Evolutionary conservation across 768 basidiomycete genomes (phyloP).

Genomic region (Amanita pallidorosea): DNA sequence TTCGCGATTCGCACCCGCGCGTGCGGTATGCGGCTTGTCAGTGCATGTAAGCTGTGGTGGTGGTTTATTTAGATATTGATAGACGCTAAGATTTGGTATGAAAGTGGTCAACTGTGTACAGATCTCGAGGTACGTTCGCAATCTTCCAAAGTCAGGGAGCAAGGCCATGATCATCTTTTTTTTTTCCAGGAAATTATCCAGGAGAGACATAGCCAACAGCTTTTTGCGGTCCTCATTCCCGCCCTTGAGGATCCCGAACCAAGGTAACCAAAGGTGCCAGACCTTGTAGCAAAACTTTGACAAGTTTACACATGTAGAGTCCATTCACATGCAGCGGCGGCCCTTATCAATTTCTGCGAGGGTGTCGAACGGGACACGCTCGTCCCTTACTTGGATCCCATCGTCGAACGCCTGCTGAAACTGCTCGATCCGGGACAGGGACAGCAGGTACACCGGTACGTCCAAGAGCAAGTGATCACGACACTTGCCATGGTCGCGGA

Average conservation of each 20-base stretch:
- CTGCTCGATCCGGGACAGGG: constrained; percentile 44
- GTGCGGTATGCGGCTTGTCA: constrained; percentile 77
- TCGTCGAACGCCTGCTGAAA: constrained; percentile 63
- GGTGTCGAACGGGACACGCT: constrained; percentile 68
- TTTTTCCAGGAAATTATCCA: constrained; percentile 80
- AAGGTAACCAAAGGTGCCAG: constrained; percentile 29
- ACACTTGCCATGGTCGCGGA: constrained; percentile 87
- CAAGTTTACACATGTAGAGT: constrained; percentile 43
- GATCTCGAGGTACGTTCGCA: constrained; percentile 59
- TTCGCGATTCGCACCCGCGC: constrained; percentile 67
- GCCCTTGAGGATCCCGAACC: constrained; percentile 69
- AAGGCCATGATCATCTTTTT: background rate
- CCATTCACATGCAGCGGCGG: constrained; percentile 79
- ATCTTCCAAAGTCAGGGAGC: too few species aligned
- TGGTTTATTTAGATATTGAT: background rate
- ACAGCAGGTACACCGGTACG: constrained; percentile 43
- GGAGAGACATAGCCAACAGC: constrained; percentile 51
- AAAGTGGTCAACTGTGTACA: constrained; percentile 82
- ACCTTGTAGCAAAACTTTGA: background rate
- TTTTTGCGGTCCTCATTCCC: constrained; percentile 62
- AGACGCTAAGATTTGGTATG: background rate
- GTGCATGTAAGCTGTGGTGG: constrained; percentile 51
- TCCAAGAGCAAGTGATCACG: constrained; percentile 83
- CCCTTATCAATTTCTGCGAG: constrained; percentile 87
- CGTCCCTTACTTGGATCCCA: constrained; percentile 67